Evolutionary conservation across 2,329 filamentous ascomycete species (phyloP).

Genomic region (Aspergillus fumigatus): DNA sequence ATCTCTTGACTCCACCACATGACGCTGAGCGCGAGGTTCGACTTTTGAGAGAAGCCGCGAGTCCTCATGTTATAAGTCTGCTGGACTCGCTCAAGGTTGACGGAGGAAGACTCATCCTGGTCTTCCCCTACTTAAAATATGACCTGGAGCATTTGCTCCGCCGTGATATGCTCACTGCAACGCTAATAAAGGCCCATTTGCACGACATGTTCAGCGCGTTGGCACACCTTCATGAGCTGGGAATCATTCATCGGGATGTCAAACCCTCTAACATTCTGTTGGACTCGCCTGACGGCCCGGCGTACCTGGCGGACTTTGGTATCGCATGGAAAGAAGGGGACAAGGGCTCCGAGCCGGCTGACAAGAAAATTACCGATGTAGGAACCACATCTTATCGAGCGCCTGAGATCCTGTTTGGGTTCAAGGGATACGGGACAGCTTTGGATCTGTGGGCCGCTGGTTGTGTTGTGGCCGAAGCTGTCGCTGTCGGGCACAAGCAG

Average conservation of each 20-base stretch:
- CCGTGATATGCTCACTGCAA: conserved; percentile 35
- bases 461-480: conserved; percentile 73
- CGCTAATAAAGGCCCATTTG: conserved; percentile 50
- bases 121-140: conserved; percentile 77
- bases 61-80: conserved; percentile 61
- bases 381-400: conserved; percentile 88
- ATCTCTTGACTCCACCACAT: conserved; percentile 71
- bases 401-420: conserved; percentile 85
- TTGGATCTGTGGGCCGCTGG: conserved; percentile 91
- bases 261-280: conserved; percentile 89
- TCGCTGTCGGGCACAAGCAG: conserved; percentile 51
- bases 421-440: conserved; percentile 63
- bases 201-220: conserved; percentile 68
- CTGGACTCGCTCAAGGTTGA: conserved; percentile 67
- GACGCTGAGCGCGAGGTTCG: conserved; percentile 74
- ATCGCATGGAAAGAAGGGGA: conserved; percentile 72
- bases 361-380: conserved; percentile 81
- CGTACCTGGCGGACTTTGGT: conserved; percentile 84
- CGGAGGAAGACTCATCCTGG: conserved; percentile 68
- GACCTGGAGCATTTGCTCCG: conserved; percentile 67
- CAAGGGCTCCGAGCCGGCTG: conserved; percentile 55
- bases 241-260: conserved; percentile 87
- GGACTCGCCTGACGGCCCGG: conserved; percentile 61
- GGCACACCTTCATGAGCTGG: conserved; percentile 63
- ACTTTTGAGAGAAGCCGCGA: conserved; percentile 61